phyloP scores from a whole-genome alignment of 1,284 basidiomycete genomes.

The Bjerkandera adusta region DNA sequence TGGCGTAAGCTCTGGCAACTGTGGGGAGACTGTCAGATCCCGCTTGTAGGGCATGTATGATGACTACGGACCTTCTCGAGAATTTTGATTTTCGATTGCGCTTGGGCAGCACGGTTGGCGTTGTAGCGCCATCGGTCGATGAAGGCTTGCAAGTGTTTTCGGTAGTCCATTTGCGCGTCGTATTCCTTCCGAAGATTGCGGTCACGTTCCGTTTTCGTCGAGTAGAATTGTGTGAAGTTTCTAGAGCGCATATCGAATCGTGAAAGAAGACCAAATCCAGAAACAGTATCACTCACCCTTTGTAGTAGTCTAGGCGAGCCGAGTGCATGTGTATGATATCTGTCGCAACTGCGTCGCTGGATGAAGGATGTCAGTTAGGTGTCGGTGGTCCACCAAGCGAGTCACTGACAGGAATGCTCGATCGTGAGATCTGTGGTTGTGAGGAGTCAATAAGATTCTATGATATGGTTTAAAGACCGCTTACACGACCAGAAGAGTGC shows the following conservation, averaged over 20 bases:
- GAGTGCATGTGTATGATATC: conserved; percentile 98
- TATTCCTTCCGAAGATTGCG: conserved; percentile 92
- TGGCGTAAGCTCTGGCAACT: conserved; percentile 90
- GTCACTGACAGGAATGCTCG: conserved; percentile 84
- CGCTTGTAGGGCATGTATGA: background rate
- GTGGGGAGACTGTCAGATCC: conserved; percentile 2
- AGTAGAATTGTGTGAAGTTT: conserved; percentile 99
- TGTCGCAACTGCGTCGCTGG: conserved; percentile 88
- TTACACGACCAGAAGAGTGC: conserved; percentile 92
- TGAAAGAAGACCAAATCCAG: too few relatives aligned
- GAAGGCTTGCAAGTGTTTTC: conserved; percentile 95
- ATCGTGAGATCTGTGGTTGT: conserved; percentile 80
- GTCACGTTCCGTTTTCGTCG: conserved; percentile 94
- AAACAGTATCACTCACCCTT: conserved; percentile 53
- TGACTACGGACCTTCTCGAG: conserved; percentile 74
- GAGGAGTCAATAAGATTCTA: conserved; percentile 7
- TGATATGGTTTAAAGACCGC: conserved; percentile 27
- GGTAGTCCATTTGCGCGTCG: conserved; percentile 93
- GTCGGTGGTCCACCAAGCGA: background rate
- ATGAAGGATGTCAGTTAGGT: background rate
- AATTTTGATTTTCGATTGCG: conserved; percentile 90
- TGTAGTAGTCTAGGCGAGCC: conserved; percentile 91
- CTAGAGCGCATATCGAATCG: conserved; percentile 46
- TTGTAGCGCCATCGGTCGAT: conserved; percentile 98
- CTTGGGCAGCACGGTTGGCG: conserved; percentile 71